Base-by-base conservation (phyloP, 2,329 filamentous ascomycete species). In the Penicillium sp. region DNA sequence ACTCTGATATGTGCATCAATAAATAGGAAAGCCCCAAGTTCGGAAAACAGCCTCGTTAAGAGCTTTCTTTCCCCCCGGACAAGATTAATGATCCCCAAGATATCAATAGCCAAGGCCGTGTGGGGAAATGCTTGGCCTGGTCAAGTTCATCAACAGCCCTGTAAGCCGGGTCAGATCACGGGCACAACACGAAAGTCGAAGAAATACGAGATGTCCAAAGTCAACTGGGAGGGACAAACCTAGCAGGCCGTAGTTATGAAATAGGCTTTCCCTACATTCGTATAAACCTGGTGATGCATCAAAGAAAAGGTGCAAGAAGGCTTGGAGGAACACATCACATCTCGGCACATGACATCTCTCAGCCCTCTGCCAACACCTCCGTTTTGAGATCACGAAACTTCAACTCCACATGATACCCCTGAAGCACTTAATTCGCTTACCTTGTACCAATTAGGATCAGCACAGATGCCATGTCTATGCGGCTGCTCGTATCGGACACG, bases 391-490 rank as follows among this genome's bases (percentile, higher is more conserved):
- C 9, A 7, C 4, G 13, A 24, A 46, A 26, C 26, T 37, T 45
- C 32, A 38, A 34, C 32, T 44, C 31, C 7, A 31, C n/a, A 32
- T 13, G 10, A 42, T 20, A 1, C 8, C 8, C 37, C 40, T 40
- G 40, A 54, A 59, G 58, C 57, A 61, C 45, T 11, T 24, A 57
- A 57, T 53, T 65, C 62, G 62, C 63, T 63, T 63, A 61, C 57
- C 34, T 57, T 59, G 44, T 39, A 65, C 59, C 29, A 48, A 57
- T 59, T 54, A 10, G 51, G 61, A n/a, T 20, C 49, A 56, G 34
- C n/a, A 29, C 22, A 10, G 40, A 29, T 56, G 59, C 59, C 59
- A 59, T 57, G 43, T 34, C 42, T 49, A 54, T 57, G 59, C 49
- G 53, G 50, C 24, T 32, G 42, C 56, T 61, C 61, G 63, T 65